Conservation (phyloP, 345 rosid genomes). For the Geranium rotundifolium region DNA sequence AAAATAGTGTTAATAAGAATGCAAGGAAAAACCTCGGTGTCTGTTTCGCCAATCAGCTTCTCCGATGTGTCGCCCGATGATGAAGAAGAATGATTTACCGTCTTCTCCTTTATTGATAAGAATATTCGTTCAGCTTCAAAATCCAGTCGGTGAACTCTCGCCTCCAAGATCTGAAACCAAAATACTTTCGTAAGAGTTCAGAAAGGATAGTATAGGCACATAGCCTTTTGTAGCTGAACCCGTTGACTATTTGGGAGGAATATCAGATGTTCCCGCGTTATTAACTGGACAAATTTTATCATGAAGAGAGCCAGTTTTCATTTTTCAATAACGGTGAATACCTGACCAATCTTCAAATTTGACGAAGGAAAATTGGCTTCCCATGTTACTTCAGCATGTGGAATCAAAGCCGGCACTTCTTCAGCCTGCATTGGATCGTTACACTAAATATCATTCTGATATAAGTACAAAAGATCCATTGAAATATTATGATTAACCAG, state of each 20-base stretch:
- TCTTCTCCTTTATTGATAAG: slow-evolving; percentile 75
- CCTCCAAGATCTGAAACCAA: slow-evolving; percentile 66
- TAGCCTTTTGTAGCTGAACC: background rate
- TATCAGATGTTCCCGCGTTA: background rate
- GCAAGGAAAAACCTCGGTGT: too few relatives aligned
- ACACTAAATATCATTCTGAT: background rate
- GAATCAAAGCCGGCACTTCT: slow-evolving; percentile 80
- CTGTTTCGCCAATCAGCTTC: too few relatives aligned
- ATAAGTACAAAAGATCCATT: background rate
- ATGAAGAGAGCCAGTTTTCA: background rate
- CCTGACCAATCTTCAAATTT: slow-evolving; percentile 82
- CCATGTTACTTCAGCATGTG: slow-evolving; percentile 91
- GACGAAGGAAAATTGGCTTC: slow-evolving; percentile 81
- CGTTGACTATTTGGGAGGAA: background rate
- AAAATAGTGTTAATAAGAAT: too few relatives aligned
- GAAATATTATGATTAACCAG: background rate
- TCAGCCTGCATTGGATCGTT: slow-evolving; percentile 44
- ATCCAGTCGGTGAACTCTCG: slow-evolving; percentile 86
- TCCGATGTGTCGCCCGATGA: too few relatives aligned
- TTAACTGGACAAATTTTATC: background rate
- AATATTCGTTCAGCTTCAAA: slow-evolving; percentile 71
- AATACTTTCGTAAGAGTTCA: slow-evolving; percentile 7
- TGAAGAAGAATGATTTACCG: slow-evolving; percentile 24
- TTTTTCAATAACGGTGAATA: slow-evolving; percentile 12
- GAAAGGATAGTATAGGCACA: background rate